Evolutionary conservation across 139 green algal genomes (phyloP).

Genomic region (Trebouxia sp.): DNA sequence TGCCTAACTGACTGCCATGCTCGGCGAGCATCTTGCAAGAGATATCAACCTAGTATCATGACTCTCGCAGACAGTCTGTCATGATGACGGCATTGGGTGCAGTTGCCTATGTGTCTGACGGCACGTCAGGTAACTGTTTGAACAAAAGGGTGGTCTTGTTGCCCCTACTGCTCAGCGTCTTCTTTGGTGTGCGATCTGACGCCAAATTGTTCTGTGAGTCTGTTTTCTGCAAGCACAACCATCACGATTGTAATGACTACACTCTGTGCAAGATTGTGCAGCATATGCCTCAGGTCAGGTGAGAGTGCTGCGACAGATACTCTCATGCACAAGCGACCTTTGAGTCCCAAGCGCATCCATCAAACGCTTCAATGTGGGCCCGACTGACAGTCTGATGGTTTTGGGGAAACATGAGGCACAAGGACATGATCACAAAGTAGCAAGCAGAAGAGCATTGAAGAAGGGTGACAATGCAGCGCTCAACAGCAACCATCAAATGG

Average conservation of each 20-base stretch:
- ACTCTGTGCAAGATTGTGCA: neutral
- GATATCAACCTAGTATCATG: neutral
- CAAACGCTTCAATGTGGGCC: no score
- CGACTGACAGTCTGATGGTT: no score
- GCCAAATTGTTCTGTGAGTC: neutral
- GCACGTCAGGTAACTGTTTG: neutral
- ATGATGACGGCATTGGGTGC: neutral
- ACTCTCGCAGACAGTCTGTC: neutral
- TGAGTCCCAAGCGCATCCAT: no score
- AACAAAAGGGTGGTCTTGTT: constrained; percentile 20
- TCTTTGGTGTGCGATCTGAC: constrained; percentile 12
- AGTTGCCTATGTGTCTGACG: neutral
- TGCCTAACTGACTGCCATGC: no score
- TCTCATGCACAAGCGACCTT: neutral
- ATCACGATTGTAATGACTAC: neutral
- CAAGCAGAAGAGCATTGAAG: no score
- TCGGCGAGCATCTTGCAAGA: neutral
- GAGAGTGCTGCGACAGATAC: neutral
- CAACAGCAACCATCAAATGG: no score
- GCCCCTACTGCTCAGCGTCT: constrained; percentile 15
- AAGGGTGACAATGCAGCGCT: neutral
- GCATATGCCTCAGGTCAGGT: neutral
- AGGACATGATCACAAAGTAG: no score
- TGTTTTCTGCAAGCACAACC: neutral
- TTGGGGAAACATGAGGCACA: no score